Conservation (phyloP, 352 stramenopile genomes). For the Globisporangium okanoganense region DNA sequence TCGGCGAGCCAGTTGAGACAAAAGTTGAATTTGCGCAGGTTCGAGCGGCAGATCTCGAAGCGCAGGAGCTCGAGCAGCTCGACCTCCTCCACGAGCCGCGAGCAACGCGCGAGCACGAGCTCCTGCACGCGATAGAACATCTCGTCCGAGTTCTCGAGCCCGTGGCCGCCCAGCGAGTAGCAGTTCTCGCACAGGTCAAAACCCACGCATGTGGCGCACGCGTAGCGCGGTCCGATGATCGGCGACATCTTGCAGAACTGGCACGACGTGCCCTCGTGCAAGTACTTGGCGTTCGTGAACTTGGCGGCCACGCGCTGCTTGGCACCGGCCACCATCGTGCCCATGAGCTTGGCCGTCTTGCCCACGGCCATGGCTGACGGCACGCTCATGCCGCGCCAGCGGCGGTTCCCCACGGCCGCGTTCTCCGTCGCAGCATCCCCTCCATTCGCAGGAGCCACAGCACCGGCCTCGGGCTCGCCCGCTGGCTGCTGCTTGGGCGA, state of each 20-base stretch:
- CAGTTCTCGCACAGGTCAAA: conserved; percentile 82
- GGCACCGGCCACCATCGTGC: conserved; percentile 60
- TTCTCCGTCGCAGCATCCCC: conserved; percentile 12
- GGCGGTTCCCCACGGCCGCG: conserved; percentile 22
- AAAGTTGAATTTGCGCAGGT: conserved; percentile 83
- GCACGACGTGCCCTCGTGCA: conserved; percentile 72
- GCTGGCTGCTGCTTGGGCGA: conserved; percentile 13
- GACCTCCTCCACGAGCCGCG: conserved; percentile 54
- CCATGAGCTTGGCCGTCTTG: conserved; percentile 59
- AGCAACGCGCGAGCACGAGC: conserved; percentile 61
- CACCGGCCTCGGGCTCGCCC: conserved; percentile 10
- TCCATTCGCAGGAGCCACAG: too few relatives aligned
- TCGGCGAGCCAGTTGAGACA: conserved; percentile 82
- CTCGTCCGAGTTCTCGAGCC: conserved; percentile 82
- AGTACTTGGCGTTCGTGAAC: conserved; percentile 62
- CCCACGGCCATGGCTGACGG: conserved; percentile 13
- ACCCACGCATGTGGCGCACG: conserved; percentile 73
- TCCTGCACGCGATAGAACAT: conserved; percentile 82
- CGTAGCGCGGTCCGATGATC: conserved; percentile 73
- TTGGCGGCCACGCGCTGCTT: conserved; percentile 70
- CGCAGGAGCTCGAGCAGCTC: conserved; percentile 78
- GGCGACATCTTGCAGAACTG: conserved; percentile 78
- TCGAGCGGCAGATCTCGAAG: conserved; percentile 86
- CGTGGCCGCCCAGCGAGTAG: conserved; percentile 78
- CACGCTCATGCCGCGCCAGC: conserved; percentile 51